A percentile compares a stretch with the other conserved stretches of the same genome.
phyloP scores from a whole-genome alignment of 2,329 filamentous ascomycete species.

The Verticillium isaacii region DNA sequence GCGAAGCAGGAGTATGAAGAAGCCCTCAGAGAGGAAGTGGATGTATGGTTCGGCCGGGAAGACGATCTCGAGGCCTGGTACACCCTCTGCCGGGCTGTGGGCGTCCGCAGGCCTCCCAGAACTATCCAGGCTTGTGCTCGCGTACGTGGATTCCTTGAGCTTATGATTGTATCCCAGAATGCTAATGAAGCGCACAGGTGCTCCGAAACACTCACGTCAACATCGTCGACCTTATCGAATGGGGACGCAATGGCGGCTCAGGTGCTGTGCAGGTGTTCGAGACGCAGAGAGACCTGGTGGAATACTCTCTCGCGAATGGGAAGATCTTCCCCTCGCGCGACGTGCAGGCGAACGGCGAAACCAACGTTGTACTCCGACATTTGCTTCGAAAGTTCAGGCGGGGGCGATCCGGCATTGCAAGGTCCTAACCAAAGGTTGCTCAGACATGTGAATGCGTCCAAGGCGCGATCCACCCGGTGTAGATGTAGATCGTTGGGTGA shows the following conservation, averaged over 20 bases:
- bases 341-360: not conserved
- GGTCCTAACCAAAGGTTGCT: not conserved
- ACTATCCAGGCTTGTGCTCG: not conserved
- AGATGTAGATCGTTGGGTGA: not conserved
- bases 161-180: not conserved
- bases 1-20: slow-evolving; percentile 1
- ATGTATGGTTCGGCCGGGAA: slow-evolving; percentile 2
- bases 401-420: not conserved
- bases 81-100: slow-evolving; percentile 2
- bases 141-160: not conserved
- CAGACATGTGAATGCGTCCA: not conserved
- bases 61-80: slow-evolving; percentile 4
- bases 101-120: not conserved
- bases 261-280: slow-evolving; percentile 1
- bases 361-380: not conserved
- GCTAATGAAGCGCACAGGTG: slow-evolving; percentile 1
- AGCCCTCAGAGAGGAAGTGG: slow-evolving; percentile 1
- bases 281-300: not conserved
- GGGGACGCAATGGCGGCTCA: slow-evolving; percentile 9
- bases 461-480: not conserved
- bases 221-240: slow-evolving; percentile 7
- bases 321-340: not conserved
- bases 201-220: slow-evolving; percentile 4
- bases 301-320: not conserved
- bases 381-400: not conserved